Evolutionary conservation across 2,329 filamentous ascomycete species (phyloP).

Genomic region (Fusarium annulatum): DNA sequence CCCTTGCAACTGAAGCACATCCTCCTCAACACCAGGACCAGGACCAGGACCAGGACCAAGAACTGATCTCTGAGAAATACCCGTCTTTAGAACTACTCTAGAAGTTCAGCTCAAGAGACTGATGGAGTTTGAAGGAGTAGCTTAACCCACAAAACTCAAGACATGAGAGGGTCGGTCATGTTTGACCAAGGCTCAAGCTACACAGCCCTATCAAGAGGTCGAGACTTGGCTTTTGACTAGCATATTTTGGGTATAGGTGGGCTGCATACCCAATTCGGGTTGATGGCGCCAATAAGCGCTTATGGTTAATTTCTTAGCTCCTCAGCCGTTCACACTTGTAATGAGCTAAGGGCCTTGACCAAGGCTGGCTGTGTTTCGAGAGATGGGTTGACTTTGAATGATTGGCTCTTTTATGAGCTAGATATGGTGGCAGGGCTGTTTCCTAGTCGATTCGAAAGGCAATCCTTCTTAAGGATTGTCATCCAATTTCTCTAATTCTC

Average conservation of each 20-base stretch:
- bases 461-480: neutral
- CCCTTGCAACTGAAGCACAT: neutral
- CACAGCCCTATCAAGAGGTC: neutral
- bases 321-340: neutral
- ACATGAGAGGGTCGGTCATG: neutral
- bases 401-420: conserved; percentile 4
- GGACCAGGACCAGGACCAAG: neutral
- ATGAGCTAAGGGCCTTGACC: neutral
- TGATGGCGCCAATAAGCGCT: conserved; percentile 7
- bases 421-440: conserved; percentile 14
- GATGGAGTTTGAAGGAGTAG: neutral
- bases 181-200: neutral
- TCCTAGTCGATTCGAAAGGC: neutral
- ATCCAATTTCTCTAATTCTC: neutral
- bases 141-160: neutral
- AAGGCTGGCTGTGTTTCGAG: conserved; percentile 13
- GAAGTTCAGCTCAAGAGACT: neutral
- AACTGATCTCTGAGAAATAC: neutral
- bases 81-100: neutral
- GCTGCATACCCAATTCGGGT: neutral
- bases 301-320: conserved; percentile 7
- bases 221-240: neutral
- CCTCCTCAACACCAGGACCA: neutral
- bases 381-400: neutral
- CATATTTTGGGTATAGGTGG: neutral